A percentile compares a stretch with the other conserved stretches of the same genome.
phyloP scores from a whole-genome alignment of 1,284 basidiomycete species.

The Puccinia triticina region DNA sequence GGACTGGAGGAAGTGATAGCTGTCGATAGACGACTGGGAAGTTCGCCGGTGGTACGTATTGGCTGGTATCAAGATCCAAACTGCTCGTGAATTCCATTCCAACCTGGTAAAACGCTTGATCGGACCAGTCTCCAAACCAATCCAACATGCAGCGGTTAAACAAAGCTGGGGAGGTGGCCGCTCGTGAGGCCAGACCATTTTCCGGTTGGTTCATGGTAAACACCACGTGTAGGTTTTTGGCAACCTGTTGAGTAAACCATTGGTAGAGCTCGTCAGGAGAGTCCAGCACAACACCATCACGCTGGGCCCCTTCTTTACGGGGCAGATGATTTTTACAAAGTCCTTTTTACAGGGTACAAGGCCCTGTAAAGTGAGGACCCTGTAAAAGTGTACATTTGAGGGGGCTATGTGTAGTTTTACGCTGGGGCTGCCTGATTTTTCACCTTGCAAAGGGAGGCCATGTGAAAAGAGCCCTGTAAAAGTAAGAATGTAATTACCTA shows the following conservation, averaged over 20 bases:
- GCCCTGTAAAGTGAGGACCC: too few species aligned
- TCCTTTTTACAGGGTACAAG: too few species aligned
- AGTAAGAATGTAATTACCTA: too few species aligned
- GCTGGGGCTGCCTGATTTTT: too few species aligned
- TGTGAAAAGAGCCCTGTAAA: too few species aligned
- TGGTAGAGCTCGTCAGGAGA: slow-evolving; percentile 94
- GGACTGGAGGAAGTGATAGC: slow-evolving; percentile 75
- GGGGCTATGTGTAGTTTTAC: too few species aligned
- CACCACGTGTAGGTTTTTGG: slow-evolving; percentile 93
- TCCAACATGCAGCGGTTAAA: slow-evolving; percentile 98
- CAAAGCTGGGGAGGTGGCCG: slow-evolving; percentile 93
- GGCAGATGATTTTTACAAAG: too few species aligned
- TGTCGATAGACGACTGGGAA: slow-evolving; percentile 88
- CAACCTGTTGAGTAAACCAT: slow-evolving; percentile 96
- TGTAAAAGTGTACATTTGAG: too few species aligned
- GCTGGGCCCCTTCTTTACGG: too few species aligned
- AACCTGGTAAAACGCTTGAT: slow-evolving; percentile 95
- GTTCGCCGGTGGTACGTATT: slow-evolving; percentile 73
- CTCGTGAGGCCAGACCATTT: slow-evolving; percentile 89
- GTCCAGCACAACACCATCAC: slow-evolving; percentile 96
- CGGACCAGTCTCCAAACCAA: slow-evolving; percentile 98
- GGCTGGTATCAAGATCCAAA: slow-evolving; percentile 81
- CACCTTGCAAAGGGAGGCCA: too few species aligned
- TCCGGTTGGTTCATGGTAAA: slow-evolving; percentile 99
- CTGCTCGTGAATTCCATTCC: slow-evolving; percentile 90